A percentile compares a stretch with the other conserved stretches of the same genome.
Conservation (phyloP, 208 protist species). For the Crithidia sp. region DNA sequence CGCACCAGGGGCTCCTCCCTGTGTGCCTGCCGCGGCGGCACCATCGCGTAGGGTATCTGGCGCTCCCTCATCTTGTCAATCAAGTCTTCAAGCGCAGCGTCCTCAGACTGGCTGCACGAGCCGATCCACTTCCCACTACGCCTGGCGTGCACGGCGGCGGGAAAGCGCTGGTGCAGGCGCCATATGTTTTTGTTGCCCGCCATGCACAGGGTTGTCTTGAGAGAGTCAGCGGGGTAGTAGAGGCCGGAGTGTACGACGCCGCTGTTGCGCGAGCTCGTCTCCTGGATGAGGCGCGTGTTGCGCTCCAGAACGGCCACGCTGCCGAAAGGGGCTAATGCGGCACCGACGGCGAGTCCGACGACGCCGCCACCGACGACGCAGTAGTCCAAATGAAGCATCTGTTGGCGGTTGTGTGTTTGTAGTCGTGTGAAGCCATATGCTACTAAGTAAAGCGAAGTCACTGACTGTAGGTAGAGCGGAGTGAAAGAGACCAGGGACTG, state of each 20-base stretch:
- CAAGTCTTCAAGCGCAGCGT: slow-evolving; percentile 18
- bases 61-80: slow-evolving; percentile 39
- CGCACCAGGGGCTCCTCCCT: slow-evolving; percentile 43
- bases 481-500: too few species aligned
- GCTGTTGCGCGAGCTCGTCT: slow-evolving; percentile 54
- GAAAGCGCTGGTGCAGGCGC: slow-evolving; percentile 34
- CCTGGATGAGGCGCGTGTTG: slow-evolving; percentile 29
- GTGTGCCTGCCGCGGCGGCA: slow-evolving; percentile 16
- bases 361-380: slow-evolving; percentile 39
- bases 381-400: slow-evolving; percentile 36
- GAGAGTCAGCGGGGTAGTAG: slow-evolving; percentile 49
- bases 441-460: too few species aligned
- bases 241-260: slow-evolving; percentile 60
- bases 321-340: slow-evolving; percentile 40
- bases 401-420: too few species aligned
- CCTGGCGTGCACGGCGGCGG: slow-evolving; percentile 21
- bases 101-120: slow-evolving; percentile 29
- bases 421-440: too few species aligned
- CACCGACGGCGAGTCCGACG: slow-evolving; percentile 49
- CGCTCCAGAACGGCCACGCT: slow-evolving; percentile 45
- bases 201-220: slow-evolving; percentile 50
- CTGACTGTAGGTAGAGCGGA: too few species aligned
- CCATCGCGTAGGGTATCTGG: slow-evolving; percentile 32
- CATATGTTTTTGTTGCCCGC: slow-evolving; percentile 52
- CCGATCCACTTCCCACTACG: slow-evolving; percentile 62